A percentile compares a stretch with the other conserved stretches of the same genome.
These are phyloP conservation scores for Cryptosporidium parvum DNA, from an alignment of 169 alveolate genomes.

Conservation along the genomic window DNA sequence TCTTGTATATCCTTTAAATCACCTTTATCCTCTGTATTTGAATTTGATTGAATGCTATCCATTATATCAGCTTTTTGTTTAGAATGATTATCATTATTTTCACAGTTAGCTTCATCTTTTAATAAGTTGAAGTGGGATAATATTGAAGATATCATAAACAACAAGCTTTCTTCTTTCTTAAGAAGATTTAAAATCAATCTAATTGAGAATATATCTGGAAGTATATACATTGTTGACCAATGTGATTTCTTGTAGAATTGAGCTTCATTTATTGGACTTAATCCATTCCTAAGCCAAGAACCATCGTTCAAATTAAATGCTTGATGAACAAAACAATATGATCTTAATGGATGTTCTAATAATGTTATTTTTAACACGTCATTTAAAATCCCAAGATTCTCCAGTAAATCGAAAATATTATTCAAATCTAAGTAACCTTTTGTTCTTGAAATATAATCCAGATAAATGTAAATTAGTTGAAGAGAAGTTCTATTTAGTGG, in stretches of 20 bases:
- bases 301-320: slow-evolving; percentile 12
- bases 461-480: slow-evolving; percentile 16
- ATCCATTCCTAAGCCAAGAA: slow-evolving; percentile 45
- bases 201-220: slow-evolving; percentile 26
- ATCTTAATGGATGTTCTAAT: slow-evolving; percentile 50
- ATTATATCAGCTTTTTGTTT: not conserved
- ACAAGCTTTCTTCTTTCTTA: not conserved
- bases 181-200: slow-evolving; percentile 8
- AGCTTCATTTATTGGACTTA: slow-evolving; percentile 35
- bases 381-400: slow-evolving; percentile 8
- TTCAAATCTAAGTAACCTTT: not conserved
- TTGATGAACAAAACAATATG: slow-evolving; percentile 65
- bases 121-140: slow-evolving; percentile 20
- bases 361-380: slow-evolving; percentile 7
- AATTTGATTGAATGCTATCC: not conserved
- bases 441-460: slow-evolving; percentile 5
- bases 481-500: slow-evolving; percentile 40
- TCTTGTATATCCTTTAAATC: not conserved
- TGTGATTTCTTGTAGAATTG: slow-evolving; percentile 64
- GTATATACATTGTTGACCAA: slow-evolving; percentile 57
- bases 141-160: slow-evolving; percentile 16
- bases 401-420: not conserved
- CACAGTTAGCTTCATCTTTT: not conserved
- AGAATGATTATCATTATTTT: too few species aligned
- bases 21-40: not conserved